Evolutionary conservation across 164 flowering plant genomes (phyloP).

Genomic region (Annona cherimola): DNA sequence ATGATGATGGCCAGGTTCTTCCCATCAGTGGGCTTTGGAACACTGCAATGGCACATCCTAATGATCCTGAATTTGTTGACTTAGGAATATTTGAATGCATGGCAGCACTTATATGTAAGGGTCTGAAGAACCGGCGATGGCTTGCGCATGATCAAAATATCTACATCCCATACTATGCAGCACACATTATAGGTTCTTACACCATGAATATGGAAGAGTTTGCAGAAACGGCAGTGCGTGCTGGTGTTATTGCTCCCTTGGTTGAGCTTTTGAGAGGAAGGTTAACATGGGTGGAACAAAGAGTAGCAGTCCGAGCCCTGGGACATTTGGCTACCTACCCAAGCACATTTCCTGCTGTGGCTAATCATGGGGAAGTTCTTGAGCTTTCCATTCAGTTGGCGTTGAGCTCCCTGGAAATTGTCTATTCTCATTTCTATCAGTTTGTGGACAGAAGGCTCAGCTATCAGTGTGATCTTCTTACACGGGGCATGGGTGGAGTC

Average conservation of each 20-base stretch:
- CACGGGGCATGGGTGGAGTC: slow-evolving; percentile 99
- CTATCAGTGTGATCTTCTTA: slow-evolving; percentile 96
- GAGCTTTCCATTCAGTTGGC: slow-evolving; percentile 94
- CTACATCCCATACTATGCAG: slow-evolving; percentile 97
- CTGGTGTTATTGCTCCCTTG: slow-evolving; percentile 86
- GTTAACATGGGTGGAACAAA: slow-evolving; percentile 96
- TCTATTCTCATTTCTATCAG: slow-evolving; percentile 92
- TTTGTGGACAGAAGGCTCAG: slow-evolving; percentile 69
- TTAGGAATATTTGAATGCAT: slow-evolving; percentile 97
- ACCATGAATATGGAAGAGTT: slow-evolving; percentile 99
- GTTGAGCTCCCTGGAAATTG: slow-evolving; percentile 88
- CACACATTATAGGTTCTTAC: slow-evolving; percentile 97
- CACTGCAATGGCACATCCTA: slow-evolving; percentile 99
- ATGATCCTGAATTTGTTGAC: slow-evolving; percentile 94
- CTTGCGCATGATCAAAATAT: slow-evolving; percentile 92
- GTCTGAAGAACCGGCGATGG: slow-evolving; percentile 91
- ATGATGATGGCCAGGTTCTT: slow-evolving; percentile 98
- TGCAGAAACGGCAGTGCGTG: slow-evolving; percentile 84
- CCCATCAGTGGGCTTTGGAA: slow-evolving; percentile 99
- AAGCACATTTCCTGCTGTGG: slow-evolving; percentile 72
- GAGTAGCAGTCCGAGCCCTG: slow-evolving; percentile 95
- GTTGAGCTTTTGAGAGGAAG: slow-evolving; percentile 94
- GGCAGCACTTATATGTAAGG: slow-evolving; percentile 94
- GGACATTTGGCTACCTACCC: slow-evolving; percentile 97
- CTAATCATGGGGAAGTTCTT: slow-evolving; percentile 85